Percentiles rank a stretch among this genome's conserved stretches.
phyloP scores from a whole-genome alignment of 768 basidiomycete species.

The Hygrophorus pudorinus region DNA sequence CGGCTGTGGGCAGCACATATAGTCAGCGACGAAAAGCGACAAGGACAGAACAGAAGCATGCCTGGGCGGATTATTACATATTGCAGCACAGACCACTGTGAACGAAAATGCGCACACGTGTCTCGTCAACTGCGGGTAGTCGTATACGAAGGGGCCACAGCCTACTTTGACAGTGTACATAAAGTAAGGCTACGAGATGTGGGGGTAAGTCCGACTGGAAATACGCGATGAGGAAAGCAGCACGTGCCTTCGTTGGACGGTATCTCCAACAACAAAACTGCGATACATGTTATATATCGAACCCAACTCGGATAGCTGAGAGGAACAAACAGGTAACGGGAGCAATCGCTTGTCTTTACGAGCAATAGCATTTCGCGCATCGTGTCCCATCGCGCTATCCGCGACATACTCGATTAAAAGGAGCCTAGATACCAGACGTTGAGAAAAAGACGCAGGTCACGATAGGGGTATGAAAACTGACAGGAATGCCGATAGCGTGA shows the following conservation, averaged over 20 bases:
- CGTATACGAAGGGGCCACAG: background rate
- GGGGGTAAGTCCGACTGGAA: background rate
- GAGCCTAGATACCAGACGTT: too few species aligned
- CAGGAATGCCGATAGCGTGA: slow-evolving; percentile 84
- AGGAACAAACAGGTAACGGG: slow-evolving; percentile 45
- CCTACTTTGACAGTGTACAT: slow-evolving; percentile 78
- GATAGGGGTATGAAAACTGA: slow-evolving; percentile 22
- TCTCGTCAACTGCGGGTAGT: slow-evolving; percentile 2
- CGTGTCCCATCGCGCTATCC: slow-evolving; percentile 50
- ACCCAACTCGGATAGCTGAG: too few species aligned
- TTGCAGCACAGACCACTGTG: slow-evolving; percentile 81
- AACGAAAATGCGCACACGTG: slow-evolving; percentile 3
- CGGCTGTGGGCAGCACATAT: slow-evolving; percentile 20
- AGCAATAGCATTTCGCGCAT: slow-evolving; percentile 55
- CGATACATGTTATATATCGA: background rate
- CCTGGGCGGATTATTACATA: slow-evolving; percentile 66
- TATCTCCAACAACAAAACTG: slow-evolving; percentile 79
- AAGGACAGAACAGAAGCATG: too few species aligned
- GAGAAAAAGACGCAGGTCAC: too few species aligned
- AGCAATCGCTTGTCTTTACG: slow-evolving; percentile 72
- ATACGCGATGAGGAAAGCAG: background rate
- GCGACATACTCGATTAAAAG: slow-evolving; percentile 83
- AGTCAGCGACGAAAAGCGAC: too few species aligned
- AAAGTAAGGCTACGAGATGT: slow-evolving; percentile 56
- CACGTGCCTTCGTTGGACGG: slow-evolving; percentile 61